Base-by-base conservation (phyloP, 129 eudicot species). In the Glebionis coronaria region DNA sequence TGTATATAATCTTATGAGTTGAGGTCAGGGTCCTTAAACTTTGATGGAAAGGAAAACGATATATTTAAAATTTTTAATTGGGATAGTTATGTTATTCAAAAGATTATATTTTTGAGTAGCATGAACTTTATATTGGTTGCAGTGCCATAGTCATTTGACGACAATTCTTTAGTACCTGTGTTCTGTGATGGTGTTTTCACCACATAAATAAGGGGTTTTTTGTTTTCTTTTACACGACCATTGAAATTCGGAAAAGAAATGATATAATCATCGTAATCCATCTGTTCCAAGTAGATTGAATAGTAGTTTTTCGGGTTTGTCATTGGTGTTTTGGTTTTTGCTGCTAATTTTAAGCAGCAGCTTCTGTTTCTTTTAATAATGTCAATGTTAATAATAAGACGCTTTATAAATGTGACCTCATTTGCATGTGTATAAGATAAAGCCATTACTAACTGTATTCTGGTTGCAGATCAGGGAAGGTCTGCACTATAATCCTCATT, bases 401-500 rank as follows among this genome's bases (percentile, higher is more conserved):
- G 25, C 25, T 23, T 23, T 23, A 23, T 23, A 23, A 23, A 2
- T 23, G 25, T 23, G 25, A 23, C 25, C 1, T 0, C 25, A 23
- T 23, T 23, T 23, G 25, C 25, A 23, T 23, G 25, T 23, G 25
- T 23, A 23, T 23, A 23, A 23, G 2, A 23, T 23, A 23, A 23
- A 23, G 25, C 25, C 25, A 23, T 23, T 23, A 23, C 25, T 23
- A 23, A 23, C 25, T 23, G 25, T 23, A 23, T 23, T n/a, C n/a
- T n/a, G n/a, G n/a, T 50, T 74, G 68, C 60, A 93, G 98, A 86
- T 93, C 68, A 78, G 98, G 64, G 98, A 93, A 58, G 98, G 98
- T 54, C 59, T 93, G 76, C 91, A 93, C 77, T 93, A 93, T 46
- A 93, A 93, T 77, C 95, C 98, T 25, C 88, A 93, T 82, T 93